Percentiles rank a stretch among this genome's conserved stretches.
Conservation (phyloP, 2,329 filamentous ascomycete genomes). For the Monosporascus cannonballus region DNA sequence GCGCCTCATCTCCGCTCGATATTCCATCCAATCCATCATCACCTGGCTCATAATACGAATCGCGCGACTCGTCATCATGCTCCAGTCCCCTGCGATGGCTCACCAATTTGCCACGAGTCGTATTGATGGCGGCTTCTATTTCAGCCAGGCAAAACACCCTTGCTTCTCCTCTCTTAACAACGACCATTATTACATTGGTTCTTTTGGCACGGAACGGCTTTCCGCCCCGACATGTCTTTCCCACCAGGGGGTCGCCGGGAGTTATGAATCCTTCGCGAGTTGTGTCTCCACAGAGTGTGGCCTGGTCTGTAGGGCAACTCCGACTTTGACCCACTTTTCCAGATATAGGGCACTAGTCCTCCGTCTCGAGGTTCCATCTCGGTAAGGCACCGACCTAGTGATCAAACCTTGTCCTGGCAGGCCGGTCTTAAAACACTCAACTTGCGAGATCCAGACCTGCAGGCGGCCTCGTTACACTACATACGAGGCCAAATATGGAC, state of each 20-base stretch:
- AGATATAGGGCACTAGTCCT: background rate
- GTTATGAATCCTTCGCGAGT: background rate
- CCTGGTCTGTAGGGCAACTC: background rate
- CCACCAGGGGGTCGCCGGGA: background rate
- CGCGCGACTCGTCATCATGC: background rate
- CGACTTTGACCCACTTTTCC: background rate
- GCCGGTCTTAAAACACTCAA: background rate
- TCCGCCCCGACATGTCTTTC: background rate
- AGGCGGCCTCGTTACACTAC: background rate
- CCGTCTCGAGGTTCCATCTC: background rate
- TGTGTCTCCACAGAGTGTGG: background rate
- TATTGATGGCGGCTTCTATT: background rate
- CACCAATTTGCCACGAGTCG: background rate
- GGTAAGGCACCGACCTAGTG: background rate
- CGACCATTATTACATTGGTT: background rate
- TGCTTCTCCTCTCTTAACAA: background rate
- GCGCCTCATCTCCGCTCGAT: background rate
- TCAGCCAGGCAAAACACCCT: background rate
- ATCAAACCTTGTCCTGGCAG: background rate
- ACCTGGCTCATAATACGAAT: background rate
- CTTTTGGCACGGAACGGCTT: background rate
- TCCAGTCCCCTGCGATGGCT: background rate
- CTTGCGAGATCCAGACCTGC: background rate
- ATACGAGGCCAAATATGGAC: background rate
- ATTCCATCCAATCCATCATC: background rate